Conservation (phyloP, 192 early-diverging fungal species). For the Chytriomyces hyalinus region DNA sequence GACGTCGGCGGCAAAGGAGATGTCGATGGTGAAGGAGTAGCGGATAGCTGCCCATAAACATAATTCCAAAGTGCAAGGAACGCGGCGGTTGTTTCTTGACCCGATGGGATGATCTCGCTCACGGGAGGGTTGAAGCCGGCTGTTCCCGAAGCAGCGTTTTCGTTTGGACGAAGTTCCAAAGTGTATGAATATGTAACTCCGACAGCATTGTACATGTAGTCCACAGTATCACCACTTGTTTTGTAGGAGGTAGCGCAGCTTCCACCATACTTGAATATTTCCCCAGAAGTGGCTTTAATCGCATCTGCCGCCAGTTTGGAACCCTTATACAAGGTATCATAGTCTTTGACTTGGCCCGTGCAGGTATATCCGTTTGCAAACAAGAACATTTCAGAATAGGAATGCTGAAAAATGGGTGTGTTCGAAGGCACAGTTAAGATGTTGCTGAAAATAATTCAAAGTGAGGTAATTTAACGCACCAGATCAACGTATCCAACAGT, state of each 20-base stretch:
- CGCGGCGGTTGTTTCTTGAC: conserved; percentile 37
- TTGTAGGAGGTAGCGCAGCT: conserved; percentile 42
- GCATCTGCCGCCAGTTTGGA: conserved; percentile 32
- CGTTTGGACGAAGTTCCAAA: conserved; percentile 39
- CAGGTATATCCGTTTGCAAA: conserved; percentile 44
- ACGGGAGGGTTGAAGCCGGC: conserved; percentile 36
- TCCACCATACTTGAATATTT: conserved; percentile 30
- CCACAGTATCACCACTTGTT: conserved; percentile 41
- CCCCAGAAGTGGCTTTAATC: conserved; percentile 25
- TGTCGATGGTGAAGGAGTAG: neutral
- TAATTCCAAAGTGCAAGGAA: conserved; percentile 35
- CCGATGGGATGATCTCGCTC: conserved; percentile 32
- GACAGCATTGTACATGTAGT: conserved; percentile 42
- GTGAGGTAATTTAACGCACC: neutral
- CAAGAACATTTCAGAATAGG: conserved; percentile 67
- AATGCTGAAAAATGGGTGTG: conserved; percentile 42
- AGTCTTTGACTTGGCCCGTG: conserved; percentile 29
- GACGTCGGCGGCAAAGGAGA: neutral
- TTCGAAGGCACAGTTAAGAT: too few relatives aligned
- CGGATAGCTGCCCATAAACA: conserved; percentile 9
- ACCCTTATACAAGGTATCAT: conserved; percentile 20
- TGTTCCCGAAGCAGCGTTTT: conserved; percentile 12
- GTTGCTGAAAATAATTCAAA: neutral
- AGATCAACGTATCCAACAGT: conserved; percentile 53
- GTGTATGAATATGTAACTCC: conserved; percentile 39